Base-by-base conservation (phyloP, 176 grass and related monocot species). In the Thinopyrum elongatum region DNA sequence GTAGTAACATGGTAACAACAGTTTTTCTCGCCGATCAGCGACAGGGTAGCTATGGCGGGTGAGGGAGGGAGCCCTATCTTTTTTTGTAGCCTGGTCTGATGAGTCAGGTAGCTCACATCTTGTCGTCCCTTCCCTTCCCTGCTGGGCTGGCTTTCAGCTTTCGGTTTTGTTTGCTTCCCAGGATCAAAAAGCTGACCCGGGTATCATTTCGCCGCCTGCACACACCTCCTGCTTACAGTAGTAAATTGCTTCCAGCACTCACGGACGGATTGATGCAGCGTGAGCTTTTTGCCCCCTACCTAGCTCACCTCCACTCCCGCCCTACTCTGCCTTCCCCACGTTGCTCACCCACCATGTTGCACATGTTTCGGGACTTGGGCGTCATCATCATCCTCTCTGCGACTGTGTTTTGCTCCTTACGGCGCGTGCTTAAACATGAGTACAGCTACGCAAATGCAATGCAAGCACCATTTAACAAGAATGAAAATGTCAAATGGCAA, bases 161-260 rank as follows among this genome's bases (percentile, higher is more conserved):
- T 84, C 69, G 85, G 49, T 87, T 88, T 85, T 91, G 89, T 91
- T 91, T 81, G 60, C 81, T 91, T 88, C 81, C 80, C 80, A 41
- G 58, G 76, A 84, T 75, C 76, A 80, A 87, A 90, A 87, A 29
- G 89, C 89, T 91, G 81, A 75, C 72, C 81, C 13, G 19, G 16
- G 23, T 38, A 91, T 88, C 89, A 85, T 91, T 84, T 85, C 86
- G 23, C 70, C 89, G 31, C 81, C 69, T 51, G 63, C 78, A 68
- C 70, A 5, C 41, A 16, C 38, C 22, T 41, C 49, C 80, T 15
- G 16, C 78, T 21, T 28, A 47, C 44, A 47, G 44, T 42, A 42
- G 10, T 47, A 74, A 74, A 63, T 77, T 8, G 58, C 41, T 74
- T 66, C 75, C 70, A 47, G 5, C 76, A 27, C 51, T 46, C 42